These are phyloP conservation scores for Fusarium udum DNA, from an alignment of 2,329 filamentous ascomycete genomes.

Conservation along the genomic window DNA sequence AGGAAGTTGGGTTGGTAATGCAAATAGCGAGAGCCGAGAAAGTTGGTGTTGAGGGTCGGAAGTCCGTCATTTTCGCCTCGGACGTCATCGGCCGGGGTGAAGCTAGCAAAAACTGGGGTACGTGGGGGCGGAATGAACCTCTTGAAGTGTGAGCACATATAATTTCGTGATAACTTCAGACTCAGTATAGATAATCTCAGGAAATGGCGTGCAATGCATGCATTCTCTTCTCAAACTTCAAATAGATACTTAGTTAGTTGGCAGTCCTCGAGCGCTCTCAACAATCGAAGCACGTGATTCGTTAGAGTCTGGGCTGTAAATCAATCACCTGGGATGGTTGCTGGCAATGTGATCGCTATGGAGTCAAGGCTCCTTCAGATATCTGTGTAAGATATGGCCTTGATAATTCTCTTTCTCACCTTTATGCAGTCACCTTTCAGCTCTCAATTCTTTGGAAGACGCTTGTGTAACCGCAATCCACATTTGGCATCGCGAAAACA, in stretches of 20 bases:
- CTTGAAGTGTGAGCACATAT: too few species aligned
- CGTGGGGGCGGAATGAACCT: neutral
- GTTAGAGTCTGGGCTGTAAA: neutral
- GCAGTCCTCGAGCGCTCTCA: neutral
- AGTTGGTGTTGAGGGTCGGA: slow-evolving; percentile 40
- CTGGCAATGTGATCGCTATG: neutral
- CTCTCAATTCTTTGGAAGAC: neutral
- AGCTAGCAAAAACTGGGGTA: neutral
- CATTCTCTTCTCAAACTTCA: neutral
- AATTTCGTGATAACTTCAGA: neutral
- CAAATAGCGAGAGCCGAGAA: slow-evolving; percentile 26
- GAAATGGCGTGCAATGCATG: too few species aligned
- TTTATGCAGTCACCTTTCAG: neutral
- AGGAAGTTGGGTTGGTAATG: slow-evolving; percentile 20
- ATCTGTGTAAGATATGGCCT: too few species aligned
- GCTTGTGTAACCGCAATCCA: neutral
- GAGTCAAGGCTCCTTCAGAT: neutral
- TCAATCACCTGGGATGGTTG: neutral
- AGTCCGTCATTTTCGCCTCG: slow-evolving; percentile 44
- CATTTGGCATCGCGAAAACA: neutral
- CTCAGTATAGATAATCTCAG: neutral
- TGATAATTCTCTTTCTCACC: too few species aligned
- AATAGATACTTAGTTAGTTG: too few species aligned
- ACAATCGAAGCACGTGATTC: neutral
- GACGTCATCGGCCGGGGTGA: slow-evolving; percentile 46